Conservation (phyloP, 2,329 filamentous ascomycete species). For the Westerdykella ornata region DNA sequence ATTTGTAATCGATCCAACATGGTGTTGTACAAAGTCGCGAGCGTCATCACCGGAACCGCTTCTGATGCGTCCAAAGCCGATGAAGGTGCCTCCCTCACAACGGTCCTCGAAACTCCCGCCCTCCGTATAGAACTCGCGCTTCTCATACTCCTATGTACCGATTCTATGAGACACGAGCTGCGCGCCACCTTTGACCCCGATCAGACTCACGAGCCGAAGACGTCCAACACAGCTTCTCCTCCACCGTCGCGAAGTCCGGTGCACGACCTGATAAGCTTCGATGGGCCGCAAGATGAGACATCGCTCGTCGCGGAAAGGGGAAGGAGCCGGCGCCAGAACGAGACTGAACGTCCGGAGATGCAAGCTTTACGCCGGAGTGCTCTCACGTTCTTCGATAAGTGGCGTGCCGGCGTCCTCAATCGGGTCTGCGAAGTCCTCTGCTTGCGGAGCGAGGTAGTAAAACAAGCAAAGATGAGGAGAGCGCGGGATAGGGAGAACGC, state of each 20-base stretch:
- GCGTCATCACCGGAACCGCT: conserved; percentile 16
- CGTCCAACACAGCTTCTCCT: conserved; percentile 4
- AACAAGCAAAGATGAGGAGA: conserved; percentile 30
- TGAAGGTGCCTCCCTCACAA: conserved; percentile 27
- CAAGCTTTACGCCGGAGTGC: conserved; percentile 62
- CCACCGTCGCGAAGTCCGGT: conserved; percentile 5
- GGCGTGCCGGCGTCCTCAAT: conserved; percentile 63
- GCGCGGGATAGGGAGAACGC: conserved; percentile 16
- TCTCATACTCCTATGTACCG: conserved; percentile 42
- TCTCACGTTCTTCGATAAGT: conserved; percentile 68
- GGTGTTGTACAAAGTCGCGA: conserved; percentile 21
- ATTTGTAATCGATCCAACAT: background rate
- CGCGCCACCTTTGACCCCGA: conserved; percentile 23
- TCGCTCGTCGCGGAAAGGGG: conserved; percentile 10
- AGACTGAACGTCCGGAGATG: conserved; percentile 47
- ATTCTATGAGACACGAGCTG: conserved; percentile 37
- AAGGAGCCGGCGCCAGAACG: conserved; percentile 38
- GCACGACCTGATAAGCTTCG: conserved; percentile 28
- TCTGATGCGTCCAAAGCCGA: conserved; percentile 13
- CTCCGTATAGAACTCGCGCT: conserved; percentile 42
- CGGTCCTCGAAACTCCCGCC: conserved; percentile 38
- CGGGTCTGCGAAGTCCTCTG: conserved; percentile 61
- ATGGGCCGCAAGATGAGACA: conserved; percentile 22
- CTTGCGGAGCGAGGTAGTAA: conserved; percentile 23
- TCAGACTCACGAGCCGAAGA: conserved; percentile 12